Evolutionary conservation across 2,329 filamentous ascomycete genomes (phyloP).

Genomic region (Parafenestella ontariensis): DNA sequence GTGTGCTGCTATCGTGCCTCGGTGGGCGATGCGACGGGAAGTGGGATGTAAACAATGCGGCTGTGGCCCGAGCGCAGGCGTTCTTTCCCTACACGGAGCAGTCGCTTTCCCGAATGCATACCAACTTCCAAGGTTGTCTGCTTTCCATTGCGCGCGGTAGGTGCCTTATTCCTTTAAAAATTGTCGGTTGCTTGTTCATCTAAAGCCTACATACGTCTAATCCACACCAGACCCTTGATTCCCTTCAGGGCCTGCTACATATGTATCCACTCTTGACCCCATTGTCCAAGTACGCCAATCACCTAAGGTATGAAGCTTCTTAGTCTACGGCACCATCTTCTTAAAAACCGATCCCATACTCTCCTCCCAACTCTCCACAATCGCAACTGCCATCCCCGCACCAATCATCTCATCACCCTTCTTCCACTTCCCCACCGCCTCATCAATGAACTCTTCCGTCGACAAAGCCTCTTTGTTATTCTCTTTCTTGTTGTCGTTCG

Average conservation of each 20-base stretch:
- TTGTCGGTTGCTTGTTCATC: too few relatives aligned
- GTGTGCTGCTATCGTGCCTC: conserved; percentile 1
- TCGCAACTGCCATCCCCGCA: conserved; percentile 52
- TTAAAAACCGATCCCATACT: conserved; percentile 48
- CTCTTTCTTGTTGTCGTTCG: conserved; percentile 66
- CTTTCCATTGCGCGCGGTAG: too few relatives aligned
- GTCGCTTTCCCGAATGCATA: not conserved
- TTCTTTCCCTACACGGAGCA: not conserved
- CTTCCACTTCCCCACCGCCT: conserved; percentile 55
- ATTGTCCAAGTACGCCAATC: too few relatives aligned
- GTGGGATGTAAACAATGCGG: conserved; percentile 17
- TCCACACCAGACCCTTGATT: too few relatives aligned
- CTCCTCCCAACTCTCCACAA: conserved; percentile 55
- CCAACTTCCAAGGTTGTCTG: too few relatives aligned
- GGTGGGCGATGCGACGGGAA: conserved; percentile 1
- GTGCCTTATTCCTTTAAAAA: too few relatives aligned
- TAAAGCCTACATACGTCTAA: too few relatives aligned
- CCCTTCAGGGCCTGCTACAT: too few relatives aligned
- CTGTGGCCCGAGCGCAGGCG: not conserved
- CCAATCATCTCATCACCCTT: conserved; percentile 58
- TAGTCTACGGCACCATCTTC: conserved; percentile 19
- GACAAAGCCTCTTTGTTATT: conserved; percentile 59
- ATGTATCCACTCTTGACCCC: too few relatives aligned
- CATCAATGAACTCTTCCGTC: conserved; percentile 63
- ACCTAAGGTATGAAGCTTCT: too few relatives aligned